Conservation (phyloP, 495 filamentous ascomycete genomes). For the Friedmanniomyces simplex region DNA sequence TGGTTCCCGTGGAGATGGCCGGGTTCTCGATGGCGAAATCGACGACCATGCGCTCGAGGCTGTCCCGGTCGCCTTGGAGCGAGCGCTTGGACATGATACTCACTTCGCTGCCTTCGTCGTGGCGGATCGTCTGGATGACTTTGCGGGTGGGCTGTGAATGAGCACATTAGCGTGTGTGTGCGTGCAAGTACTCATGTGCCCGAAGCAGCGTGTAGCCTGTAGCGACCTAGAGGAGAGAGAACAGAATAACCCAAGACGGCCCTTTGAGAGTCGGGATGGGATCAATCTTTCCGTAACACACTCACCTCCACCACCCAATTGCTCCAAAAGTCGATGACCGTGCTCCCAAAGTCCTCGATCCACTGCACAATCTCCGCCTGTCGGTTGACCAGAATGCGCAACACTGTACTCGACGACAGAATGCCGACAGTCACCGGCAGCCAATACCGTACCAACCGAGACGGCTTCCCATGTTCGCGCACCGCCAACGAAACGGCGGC, state of each 20-base stretch:
- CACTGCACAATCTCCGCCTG: constrained; percentile 64
- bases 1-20: constrained; percentile 34
- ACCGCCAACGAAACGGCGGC: constrained; percentile 39
- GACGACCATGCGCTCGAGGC: constrained; percentile 92
- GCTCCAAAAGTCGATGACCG: constrained; percentile 76
- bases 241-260: no score
- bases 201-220: no score
- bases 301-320: constrained; percentile 77
- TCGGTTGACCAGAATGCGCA: constrained; percentile 61
- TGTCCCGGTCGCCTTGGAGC: constrained; percentile 76
- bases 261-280: no score
- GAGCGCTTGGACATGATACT: constrained; percentile 90
- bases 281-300: no score
- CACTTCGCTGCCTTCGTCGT: constrained; percentile 82
- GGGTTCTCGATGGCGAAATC: constrained; percentile 82
- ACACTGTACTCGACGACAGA: constrained; percentile 67
- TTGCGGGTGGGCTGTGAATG: constrained; percentile 53
- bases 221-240: no score
- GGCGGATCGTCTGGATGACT: constrained; percentile 81
- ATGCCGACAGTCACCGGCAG: constrained; percentile 56
- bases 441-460: constrained; percentile 77
- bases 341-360: constrained; percentile 64
- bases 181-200: no score
- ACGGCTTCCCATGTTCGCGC: constrained; percentile 59
- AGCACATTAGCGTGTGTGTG: no score